A percentile compares a stretch with the other conserved stretches of the same genome.
Conservation (phyloP, 2,329 filamentous ascomycete genomes). For the Talaromyces amestolkiae region DNA sequence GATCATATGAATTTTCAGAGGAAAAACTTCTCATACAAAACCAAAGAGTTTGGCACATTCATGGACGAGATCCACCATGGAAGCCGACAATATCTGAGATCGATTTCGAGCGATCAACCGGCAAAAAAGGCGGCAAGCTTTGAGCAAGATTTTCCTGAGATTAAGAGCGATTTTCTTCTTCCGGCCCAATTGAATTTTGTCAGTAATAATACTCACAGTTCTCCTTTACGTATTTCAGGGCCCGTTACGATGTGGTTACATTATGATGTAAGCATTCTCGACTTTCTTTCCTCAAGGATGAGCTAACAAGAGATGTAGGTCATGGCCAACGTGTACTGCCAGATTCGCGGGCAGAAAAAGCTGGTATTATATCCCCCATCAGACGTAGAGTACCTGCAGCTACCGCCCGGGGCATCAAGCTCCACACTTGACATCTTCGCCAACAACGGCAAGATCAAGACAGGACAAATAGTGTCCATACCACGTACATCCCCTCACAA, state of each 20-base stretch:
- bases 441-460: constrained; percentile 30
- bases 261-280: constrained; percentile 62
- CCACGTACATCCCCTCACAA: constrained; percentile 66
- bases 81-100: constrained; percentile 70
- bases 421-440: constrained; percentile 72
- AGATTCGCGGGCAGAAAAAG: constrained; percentile 70
- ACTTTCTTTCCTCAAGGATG: neutral
- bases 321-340: constrained; percentile 83
- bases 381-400: constrained; percentile 67
- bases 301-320: constrained; percentile 50
- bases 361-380: constrained; percentile 75
- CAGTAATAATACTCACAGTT: constrained; percentile 67
- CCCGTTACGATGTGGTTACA: constrained; percentile 85
- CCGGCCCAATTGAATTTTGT: constrained; percentile 62
- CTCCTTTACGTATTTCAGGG: constrained; percentile 74
- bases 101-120: constrained; percentile 68
- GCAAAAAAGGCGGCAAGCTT: constrained; percentile 68
- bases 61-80: constrained; percentile 60
- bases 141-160: constrained; percentile 65
- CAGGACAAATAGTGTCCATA: constrained; percentile 52
- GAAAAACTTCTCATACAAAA: constrained; percentile 79
- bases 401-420: constrained; percentile 75
- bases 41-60: constrained; percentile 65
- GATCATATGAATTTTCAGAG: constrained; percentile 73
- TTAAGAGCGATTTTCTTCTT: constrained; percentile 68